Conservation (phyloP, 495 filamentous ascomycete genomes). For the Penicillium herquei region DNA sequence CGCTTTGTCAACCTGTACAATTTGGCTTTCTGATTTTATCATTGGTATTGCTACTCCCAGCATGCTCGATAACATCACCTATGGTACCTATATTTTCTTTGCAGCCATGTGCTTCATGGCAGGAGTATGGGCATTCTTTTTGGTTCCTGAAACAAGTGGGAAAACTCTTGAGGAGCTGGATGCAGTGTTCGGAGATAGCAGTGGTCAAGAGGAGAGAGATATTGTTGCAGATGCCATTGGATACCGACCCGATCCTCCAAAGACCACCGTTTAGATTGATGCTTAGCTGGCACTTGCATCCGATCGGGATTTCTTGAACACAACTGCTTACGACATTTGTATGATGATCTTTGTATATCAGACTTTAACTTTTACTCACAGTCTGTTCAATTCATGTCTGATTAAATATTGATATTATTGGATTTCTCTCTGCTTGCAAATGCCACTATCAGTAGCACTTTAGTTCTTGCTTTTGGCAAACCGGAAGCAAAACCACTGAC, state of each 20-base stretch:
- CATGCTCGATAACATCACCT: conserved; percentile 68
- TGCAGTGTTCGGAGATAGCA: conserved; percentile 5
- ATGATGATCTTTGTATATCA: too few relatives aligned
- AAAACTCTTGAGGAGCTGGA: conserved; percentile 21
- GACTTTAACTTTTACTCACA: too few relatives aligned
- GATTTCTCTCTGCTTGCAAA: too few relatives aligned
- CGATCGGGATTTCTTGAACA: too few relatives aligned
- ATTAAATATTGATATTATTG: too few relatives aligned
- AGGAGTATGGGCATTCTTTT: conserved; percentile 56
- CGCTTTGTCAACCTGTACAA: conserved; percentile 39
- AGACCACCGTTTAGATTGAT: not conserved
- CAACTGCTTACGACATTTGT: too few relatives aligned
- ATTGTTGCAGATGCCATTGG: not conserved
- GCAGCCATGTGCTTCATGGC: conserved; percentile 67
- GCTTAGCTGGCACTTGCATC: too few relatives aligned
- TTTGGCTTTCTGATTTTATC: conserved; percentile 50
- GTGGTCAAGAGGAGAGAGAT: conserved; percentile 3
- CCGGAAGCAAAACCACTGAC: too few relatives aligned
- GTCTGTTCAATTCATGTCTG: too few relatives aligned
- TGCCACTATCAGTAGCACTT: too few relatives aligned
- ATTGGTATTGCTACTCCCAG: conserved; percentile 75
- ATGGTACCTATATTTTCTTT: conserved; percentile 80
- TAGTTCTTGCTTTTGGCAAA: too few relatives aligned
- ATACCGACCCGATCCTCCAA: not conserved
- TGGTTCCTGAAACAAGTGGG: conserved; percentile 61